A percentile compares a stretch with the other conserved stretches of the same genome.
phyloP scores from a whole-genome alignment of 1,139 yeast genomes.

The Entelexis paramagnoliae region DNA sequence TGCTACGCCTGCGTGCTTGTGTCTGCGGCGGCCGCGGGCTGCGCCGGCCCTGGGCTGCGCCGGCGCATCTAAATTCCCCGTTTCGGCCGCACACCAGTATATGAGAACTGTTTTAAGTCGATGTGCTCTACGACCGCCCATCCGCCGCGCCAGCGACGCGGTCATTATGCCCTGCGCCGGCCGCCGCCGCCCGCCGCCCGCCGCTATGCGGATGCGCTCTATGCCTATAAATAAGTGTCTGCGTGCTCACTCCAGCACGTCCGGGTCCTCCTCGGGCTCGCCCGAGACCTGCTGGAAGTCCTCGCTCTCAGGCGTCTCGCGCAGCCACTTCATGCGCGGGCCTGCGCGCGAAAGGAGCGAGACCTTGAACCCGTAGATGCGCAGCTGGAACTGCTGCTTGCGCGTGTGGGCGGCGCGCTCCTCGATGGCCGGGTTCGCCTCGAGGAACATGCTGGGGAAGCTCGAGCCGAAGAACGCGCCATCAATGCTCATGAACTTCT shows the following conservation, averaged over 20 bases:
- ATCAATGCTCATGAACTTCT: constrained; percentile 76
- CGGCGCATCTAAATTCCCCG: no score
- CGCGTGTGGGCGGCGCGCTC: constrained; percentile 42
- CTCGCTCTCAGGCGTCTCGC: constrained; percentile 51
- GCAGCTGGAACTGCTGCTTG: constrained; percentile 49
- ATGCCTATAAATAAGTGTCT: neutral
- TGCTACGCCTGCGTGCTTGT: no score
- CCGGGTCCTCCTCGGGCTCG: constrained; percentile 19
- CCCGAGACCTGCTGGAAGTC: constrained; percentile 24
- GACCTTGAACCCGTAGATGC: constrained; percentile 78
- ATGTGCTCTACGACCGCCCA: no score
- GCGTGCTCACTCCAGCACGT: constrained; percentile 3
- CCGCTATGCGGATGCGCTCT: neutral
- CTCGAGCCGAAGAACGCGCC: constrained; percentile 97
- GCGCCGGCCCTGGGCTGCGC: no score
- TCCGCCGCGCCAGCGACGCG: no score
- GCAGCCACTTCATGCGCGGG: constrained; percentile 90
- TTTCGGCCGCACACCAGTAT: no score
- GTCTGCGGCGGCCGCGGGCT: no score
- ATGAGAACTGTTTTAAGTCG: no score
- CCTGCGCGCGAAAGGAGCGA: constrained; percentile 71
- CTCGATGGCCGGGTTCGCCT: constrained; percentile 79
- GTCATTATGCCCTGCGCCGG: neutral
- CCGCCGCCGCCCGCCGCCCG: neutral
- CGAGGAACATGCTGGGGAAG: constrained; percentile 83